phyloP scores from a whole-genome alignment of 2,329 filamentous ascomycete genomes.

The Nannizzia gypsea region DNA sequence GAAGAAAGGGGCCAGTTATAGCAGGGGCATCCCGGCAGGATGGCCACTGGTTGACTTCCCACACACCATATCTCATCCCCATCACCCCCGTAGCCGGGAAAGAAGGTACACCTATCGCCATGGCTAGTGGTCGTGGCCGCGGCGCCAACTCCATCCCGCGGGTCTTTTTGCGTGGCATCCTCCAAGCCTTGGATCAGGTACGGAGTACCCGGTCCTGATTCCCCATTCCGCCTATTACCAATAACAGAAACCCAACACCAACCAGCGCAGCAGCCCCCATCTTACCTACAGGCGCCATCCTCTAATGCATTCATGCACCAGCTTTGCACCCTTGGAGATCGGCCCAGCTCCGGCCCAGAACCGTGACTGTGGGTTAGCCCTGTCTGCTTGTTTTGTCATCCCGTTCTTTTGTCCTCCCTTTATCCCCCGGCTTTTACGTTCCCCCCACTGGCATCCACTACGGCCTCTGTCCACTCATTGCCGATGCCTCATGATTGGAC shows the following conservation, averaged over 20 bases:
- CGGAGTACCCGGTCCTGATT: not conserved
- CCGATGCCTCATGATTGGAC: conserved; percentile 2
- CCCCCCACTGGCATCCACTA: conserved; percentile 4
- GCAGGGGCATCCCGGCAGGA: not conserved
- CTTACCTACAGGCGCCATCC: not conserved
- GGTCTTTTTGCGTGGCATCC: not conserved
- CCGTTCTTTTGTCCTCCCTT: not conserved
- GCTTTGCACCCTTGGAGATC: not conserved
- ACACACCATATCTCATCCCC: not conserved
- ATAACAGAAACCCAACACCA: not conserved
- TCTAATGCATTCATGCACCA: not conserved
- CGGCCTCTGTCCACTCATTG: not conserved
- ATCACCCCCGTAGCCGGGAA: not conserved
- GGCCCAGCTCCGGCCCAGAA: conserved; percentile 1
- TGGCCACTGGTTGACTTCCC: not conserved
- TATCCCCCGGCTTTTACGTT: conserved; percentile 4
- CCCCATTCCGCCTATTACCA: not conserved
- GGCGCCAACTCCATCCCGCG: conserved; percentile 1
- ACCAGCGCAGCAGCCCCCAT: not conserved
- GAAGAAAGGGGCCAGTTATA: not conserved
- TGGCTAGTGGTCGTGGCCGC: not conserved
- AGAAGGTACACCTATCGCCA: not conserved
- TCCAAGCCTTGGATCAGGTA: not conserved
- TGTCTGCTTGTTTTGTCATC: conserved; percentile 4
- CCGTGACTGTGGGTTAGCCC: conserved; percentile 3